Evolutionary conservation across 2,329 filamentous ascomycete species (phyloP), one percentile per base, ranked within the genome.

Genomic region (Hymenoscyphus salicellus): DNA sequence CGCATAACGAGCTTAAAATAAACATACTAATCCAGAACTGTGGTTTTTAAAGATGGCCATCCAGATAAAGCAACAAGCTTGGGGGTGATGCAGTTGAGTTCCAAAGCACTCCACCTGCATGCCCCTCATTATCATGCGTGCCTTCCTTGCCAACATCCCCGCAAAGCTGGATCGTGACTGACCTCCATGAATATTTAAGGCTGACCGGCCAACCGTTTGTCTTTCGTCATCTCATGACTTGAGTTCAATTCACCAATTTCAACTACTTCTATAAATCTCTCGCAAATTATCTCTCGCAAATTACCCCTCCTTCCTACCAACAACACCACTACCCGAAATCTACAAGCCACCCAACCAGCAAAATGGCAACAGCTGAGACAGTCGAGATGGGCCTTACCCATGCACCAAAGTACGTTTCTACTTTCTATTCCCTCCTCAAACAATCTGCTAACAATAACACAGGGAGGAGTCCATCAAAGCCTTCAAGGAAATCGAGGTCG

Each of bases 381-480:
- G 81, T 82, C 59, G 75, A 83, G 26, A 75, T 86, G 43, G 79
- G 81, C 6, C 63, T 63, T 23, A 46, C 66, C 17, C 73, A 74
- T 60, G 73, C 77, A 38, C 72, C 79, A 56, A 84, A 86, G 66
- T 72, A 76, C 14, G 28, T 52, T 81, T 81, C 32, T 16, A 6
- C 23, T 11, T 14, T 32, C 17, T 1, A 43, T 26, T 16, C 43
- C 20, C 33, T 23, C 32, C 23, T 58, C 52, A 60, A 61, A 28
- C 36, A n/a, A 5, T 6, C 11, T 8, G 61, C 36, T 33, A 49
- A 49, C 26, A 16, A 46, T 1, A 23, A 10, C 5, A 28, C 38
- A 83, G 79, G 72, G 79, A 81, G 64, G 83, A 84, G 61, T 80
- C 82, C 8, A 77, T 85, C 71, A 77, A 77, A 62, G 80, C 78